Percentiles rank a stretch among this genome's conserved stretches.
These are phyloP conservation scores for Aspergillus hortae DNA, from an alignment of 2,329 filamentous ascomycete species.

Conservation along the genomic window DNA sequence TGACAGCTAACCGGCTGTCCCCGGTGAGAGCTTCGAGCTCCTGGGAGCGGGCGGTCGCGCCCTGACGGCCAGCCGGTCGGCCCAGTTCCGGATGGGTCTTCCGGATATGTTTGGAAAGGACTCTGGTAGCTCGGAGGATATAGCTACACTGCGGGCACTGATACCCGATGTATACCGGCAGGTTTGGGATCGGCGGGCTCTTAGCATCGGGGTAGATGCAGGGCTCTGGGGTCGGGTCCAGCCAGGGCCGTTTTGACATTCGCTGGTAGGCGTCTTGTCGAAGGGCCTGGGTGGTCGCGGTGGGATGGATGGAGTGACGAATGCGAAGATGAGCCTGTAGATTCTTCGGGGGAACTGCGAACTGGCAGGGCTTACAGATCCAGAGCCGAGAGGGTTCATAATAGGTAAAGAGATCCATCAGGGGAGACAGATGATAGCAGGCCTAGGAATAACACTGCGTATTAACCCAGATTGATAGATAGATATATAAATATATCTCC, in stretches of 20 bases:
- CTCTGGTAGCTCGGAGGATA: not conserved
- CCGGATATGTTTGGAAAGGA: not conserved
- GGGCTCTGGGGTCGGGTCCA: not conserved
- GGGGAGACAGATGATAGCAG: too few species aligned
- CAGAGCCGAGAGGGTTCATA: not conserved
- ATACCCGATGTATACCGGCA: not conserved
- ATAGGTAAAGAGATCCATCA: slow-evolving; percentile 4
- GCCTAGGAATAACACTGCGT: too few species aligned
- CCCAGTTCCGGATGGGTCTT: not conserved
- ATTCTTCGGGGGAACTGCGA: not conserved
- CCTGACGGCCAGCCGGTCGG: not conserved
- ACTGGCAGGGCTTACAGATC: slow-evolving; percentile 2
- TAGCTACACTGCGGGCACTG: not conserved
- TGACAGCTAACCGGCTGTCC: not conserved
- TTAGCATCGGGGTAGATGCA: not conserved
- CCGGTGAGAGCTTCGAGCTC: not conserved
- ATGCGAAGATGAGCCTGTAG: not conserved
- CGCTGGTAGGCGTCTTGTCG: not conserved
- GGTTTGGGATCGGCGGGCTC: not conserved
- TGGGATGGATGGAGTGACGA: not conserved
- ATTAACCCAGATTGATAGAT: too few species aligned
- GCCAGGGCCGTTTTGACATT: not conserved
- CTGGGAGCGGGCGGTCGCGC: not conserved
- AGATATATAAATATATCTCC: too few species aligned
- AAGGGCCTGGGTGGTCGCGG: not conserved